A percentile compares a stretch with the other conserved stretches of the same genome.
Evolutionary conservation across 805 yeast species (phyloP).

Genomic region (Saturnispora galanensis): DNA sequence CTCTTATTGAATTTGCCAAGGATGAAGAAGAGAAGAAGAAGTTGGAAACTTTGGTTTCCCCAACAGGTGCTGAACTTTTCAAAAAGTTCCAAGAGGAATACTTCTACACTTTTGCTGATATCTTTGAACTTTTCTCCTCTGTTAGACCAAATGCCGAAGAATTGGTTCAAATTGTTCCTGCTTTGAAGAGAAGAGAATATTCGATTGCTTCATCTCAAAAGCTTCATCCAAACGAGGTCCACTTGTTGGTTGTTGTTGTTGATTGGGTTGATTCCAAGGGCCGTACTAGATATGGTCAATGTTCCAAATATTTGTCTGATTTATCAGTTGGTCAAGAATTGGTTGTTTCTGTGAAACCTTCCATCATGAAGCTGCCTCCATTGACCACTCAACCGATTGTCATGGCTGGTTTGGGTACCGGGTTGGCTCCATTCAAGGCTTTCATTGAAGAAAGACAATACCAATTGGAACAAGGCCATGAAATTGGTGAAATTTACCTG

Average conservation of each 20-base stretch:
- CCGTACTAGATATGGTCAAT: slow-evolving; percentile 83
- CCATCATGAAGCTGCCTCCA: slow-evolving; percentile 93
- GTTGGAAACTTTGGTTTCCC: slow-evolving; percentile 54
- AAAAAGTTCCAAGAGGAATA: slow-evolving; percentile 81
- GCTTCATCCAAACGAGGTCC: slow-evolving; percentile 84
- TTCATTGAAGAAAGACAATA: slow-evolving; percentile 90
- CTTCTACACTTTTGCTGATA: slow-evolving; percentile 70
- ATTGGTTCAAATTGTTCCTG: slow-evolving; percentile 64
- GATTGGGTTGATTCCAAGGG: slow-evolving; percentile 90
- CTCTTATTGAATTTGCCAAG: slow-evolving; percentile 61
- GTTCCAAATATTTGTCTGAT: slow-evolving; percentile 83
- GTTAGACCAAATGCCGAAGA: slow-evolving; percentile 71
- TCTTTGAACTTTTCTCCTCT: slow-evolving; percentile 67
- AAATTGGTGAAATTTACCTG: slow-evolving; percentile 80
- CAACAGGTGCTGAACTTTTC: slow-evolving; percentile 77
- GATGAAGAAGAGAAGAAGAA: slow-evolving; percentile 56
- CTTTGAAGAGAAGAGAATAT: slow-evolving; percentile 93
- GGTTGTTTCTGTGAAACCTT: slow-evolving; percentile 91
- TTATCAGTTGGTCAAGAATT: slow-evolving; percentile 72
- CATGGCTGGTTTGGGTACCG: slow-evolving; percentile 97
- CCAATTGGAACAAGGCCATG: slow-evolving; percentile 82
- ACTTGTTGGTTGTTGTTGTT: slow-evolving; percentile 85
- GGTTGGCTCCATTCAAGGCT: slow-evolving; percentile 97
- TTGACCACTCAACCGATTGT: slow-evolving; percentile 80
- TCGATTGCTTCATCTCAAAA: slow-evolving; percentile 95